A percentile compares a stretch with the other conserved stretches of the same genome.
Evolutionary conservation across 768 basidiomycete species (phyloP).

Genomic region (Lentinula sp.): DNA sequence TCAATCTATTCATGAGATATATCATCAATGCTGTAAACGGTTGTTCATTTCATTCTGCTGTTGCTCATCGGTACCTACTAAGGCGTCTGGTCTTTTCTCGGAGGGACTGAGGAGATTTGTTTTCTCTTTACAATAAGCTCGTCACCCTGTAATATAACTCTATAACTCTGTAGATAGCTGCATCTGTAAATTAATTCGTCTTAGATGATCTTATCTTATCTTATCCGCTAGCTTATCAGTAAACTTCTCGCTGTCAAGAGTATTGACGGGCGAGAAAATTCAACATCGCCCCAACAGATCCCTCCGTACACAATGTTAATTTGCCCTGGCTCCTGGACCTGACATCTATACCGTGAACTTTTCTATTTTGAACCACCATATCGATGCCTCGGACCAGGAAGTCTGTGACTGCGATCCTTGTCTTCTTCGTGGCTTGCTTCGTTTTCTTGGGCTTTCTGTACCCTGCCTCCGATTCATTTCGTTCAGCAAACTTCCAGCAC

Average conservation of each 20-base stretch:
- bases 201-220: too few relatives aligned
- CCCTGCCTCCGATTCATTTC: not conserved
- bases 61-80: not conserved
- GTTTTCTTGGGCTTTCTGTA: not conserved
- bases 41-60: not conserved
- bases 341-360: not conserved
- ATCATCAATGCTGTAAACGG: not conserved
- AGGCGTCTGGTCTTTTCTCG: not conserved
- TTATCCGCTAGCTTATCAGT: too few relatives aligned
- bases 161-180: not conserved
- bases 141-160: not conserved
- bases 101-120: not conserved
- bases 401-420: not conserved
- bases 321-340: not conserved
- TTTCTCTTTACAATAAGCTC: not conserved
- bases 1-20: not conserved
- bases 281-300: too few relatives aligned
- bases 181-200: not conserved
- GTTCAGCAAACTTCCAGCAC: not conserved
- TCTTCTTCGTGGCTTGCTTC: not conserved
- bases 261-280: too few relatives aligned
- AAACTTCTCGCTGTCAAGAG: too few relatives aligned
- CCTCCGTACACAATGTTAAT: too few relatives aligned
- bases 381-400: not conserved
- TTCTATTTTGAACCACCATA: not conserved